These are phyloP conservation scores for Aspergillus incahuasiensis DNA, from an alignment of 495 filamentous ascomycete genomes.

Conservation along the genomic window DNA sequence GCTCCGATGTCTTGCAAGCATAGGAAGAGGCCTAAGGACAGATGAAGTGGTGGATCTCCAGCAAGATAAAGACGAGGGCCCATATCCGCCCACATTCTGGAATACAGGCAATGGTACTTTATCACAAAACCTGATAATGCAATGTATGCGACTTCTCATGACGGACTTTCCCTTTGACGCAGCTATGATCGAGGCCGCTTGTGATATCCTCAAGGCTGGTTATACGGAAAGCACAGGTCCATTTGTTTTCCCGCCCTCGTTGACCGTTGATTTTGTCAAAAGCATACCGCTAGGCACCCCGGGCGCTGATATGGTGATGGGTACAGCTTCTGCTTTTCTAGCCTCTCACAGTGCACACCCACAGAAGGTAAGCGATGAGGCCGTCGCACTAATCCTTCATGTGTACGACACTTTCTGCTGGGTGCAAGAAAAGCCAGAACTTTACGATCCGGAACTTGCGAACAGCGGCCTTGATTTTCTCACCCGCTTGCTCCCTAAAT, in stretches of 20 bases:
- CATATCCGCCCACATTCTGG: slow-evolving; percentile 56
- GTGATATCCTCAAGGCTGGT: slow-evolving; percentile 70
- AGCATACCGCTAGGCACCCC: slow-evolving; percentile 58
- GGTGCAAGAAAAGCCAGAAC: slow-evolving; percentile 50
- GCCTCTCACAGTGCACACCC: slow-evolving; percentile 55
- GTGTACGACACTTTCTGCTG: slow-evolving; percentile 59
- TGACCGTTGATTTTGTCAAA: slow-evolving; percentile 68
- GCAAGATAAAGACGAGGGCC: slow-evolving; percentile 29
- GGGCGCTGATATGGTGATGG: slow-evolving; percentile 68
- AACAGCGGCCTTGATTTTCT: slow-evolving; percentile 73
- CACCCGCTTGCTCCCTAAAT: slow-evolving; percentile 59
- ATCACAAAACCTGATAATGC: slow-evolving; percentile 57
- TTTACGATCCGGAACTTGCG: slow-evolving; percentile 71
- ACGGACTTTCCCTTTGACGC: slow-evolving; percentile 55
- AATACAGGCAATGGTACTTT: slow-evolving; percentile 46
- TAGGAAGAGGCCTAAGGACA: slow-evolving; percentile 75
- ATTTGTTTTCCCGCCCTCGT: slow-evolving; percentile 68
- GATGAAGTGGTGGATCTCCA: slow-evolving; percentile 67
- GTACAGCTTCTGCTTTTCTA: slow-evolving; percentile 72
- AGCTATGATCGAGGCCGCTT: slow-evolving; percentile 70
- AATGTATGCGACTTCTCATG: slow-evolving; percentile 42
- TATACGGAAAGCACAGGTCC: slow-evolving; percentile 72
- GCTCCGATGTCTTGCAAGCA: slow-evolving; percentile 67
- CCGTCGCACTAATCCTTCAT: slow-evolving; percentile 57
- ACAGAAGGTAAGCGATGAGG: slow-evolving; percentile 41